Conservation (phyloP, 768 basidiomycete genomes). For the Hemileccinum impolitum region DNA sequence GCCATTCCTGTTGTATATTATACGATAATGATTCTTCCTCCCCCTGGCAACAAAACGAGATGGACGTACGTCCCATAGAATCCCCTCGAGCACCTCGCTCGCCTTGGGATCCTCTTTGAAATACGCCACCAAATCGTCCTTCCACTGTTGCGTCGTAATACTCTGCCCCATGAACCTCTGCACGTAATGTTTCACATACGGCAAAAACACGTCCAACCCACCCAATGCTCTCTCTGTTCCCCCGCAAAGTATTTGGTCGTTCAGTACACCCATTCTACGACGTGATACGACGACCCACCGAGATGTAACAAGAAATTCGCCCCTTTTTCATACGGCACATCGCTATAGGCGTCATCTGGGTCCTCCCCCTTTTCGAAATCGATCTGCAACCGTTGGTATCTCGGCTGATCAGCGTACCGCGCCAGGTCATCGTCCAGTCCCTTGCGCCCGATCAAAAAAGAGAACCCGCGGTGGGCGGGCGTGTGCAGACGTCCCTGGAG, state of each 20-base stretch:
- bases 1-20: conserved; percentile 55
- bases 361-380: conserved; percentile 70
- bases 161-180: conserved; percentile 77
- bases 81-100: conserved; percentile 59
- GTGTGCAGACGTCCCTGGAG: conserved; percentile 68
- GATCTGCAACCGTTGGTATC: conserved; percentile 75
- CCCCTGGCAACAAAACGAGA: background rate
- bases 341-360: conserved; percentile 73
- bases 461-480: conserved; percentile 75
- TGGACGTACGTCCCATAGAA: conserved; percentile 72
- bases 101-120: conserved; percentile 54
- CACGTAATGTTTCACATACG: conserved; percentile 82
- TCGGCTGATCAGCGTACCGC: conserved; percentile 54
- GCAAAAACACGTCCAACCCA: conserved; percentile 63
- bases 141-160: conserved; percentile 84
- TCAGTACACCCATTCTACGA: background rate
- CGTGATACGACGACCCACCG: conserved; percentile 41
- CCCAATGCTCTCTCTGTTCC: conserved; percentile 12
- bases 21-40: too few relatives aligned
- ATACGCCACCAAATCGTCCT: conserved; percentile 70
- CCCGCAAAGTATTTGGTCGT: too few relatives aligned
- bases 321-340: conserved; percentile 86
- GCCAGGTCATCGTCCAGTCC: conserved; percentile 65
- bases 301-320: conserved; percentile 83
- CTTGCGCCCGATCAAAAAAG: conserved; percentile 73